Base-by-base conservation (phyloP, 768 basidiomycete genomes). In the Termitomyces heimii region DNA sequence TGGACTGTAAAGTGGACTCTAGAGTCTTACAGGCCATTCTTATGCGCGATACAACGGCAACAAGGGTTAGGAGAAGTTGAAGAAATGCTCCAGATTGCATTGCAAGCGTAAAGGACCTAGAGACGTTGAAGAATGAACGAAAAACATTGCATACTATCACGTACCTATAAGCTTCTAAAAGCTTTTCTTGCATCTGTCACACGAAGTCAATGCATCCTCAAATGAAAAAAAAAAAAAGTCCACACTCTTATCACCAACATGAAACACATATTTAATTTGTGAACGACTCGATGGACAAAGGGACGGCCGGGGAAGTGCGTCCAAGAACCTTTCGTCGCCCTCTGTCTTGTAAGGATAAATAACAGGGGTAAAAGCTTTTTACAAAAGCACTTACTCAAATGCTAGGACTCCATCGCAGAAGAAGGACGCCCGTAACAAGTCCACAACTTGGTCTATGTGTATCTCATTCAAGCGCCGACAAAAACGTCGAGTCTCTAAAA, bases 21-120 rank as follows among this genome's bases (percentile, higher is more conserved):
- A 86, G 59, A 59, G 84, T 82, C 37, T 68, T 63, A 24, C 76
- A 66, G 31, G 87, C 65, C 4, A 68, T 64, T 26, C 71, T 72
- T 66, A 89, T 68, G 56, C 89, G 78, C 3, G 86, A 86, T 44
- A 79, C 71, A 39, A 89, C 78, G 13, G 83, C 87, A 24, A 76
- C 73, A 42, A 92, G 74, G 5, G 82, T 72, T 46, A 93, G 65
- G n/a, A 85, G 69, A 16, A 89, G 66, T 59, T 87, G 86, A 13
- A 88, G 73, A 64, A 93, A 93, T 18, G 88, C 84, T 18, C 85
- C 88, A 0, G 82, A 79, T 66, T 86, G 87, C 76, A 92, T 80
- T 34, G 81, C 79, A 26, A 84, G 73, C 29, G 75, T 70, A 57
- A 90, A 83, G 29, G 79, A 79, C 45, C 89, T 92, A 59, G 49